Evolutionary conservation across 140 eudicot genomes (phyloP).

Genomic region (Ambrosia hybrid): DNA sequence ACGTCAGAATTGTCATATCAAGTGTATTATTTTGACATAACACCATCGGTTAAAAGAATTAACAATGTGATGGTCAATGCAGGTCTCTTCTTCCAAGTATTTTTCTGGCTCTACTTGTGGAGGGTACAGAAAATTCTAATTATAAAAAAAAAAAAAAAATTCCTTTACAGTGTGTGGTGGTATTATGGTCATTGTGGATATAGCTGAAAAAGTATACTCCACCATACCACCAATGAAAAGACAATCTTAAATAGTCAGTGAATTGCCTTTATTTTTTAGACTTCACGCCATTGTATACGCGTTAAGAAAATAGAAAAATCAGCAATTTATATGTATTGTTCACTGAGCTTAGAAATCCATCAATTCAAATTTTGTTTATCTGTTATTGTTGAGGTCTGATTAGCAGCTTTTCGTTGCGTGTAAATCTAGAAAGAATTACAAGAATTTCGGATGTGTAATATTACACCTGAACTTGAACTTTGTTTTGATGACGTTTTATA

Average conservation of each 20-base stretch:
- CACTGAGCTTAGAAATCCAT: constrained; percentile 27
- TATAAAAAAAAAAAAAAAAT: background rate
- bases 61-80: constrained; percentile 16
- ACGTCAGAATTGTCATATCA: background rate
- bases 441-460: constrained; percentile 39
- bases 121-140: constrained; percentile 22
- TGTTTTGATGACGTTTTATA: background rate
- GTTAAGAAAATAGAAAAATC: constrained; percentile 25
- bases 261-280: constrained; percentile 20
- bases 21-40: background rate
- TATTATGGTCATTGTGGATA: constrained; percentile 32
- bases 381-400: constrained; percentile 13
- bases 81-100: constrained; percentile 36
- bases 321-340: constrained; percentile 38
- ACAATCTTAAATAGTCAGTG: constrained; percentile 22
- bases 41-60: background rate
- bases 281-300: constrained; percentile 26
- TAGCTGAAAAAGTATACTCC: constrained; percentile 30
- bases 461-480: constrained; percentile 23
- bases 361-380: constrained; percentile 14
- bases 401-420: constrained; percentile 29
- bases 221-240: constrained; percentile 23
- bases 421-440: constrained; percentile 29
- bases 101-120: constrained; percentile 27
- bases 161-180: constrained; percentile 1